Conservation (phyloP, 2,329 filamentous ascomycete species). For the Tolypocladium nubicola region DNA sequence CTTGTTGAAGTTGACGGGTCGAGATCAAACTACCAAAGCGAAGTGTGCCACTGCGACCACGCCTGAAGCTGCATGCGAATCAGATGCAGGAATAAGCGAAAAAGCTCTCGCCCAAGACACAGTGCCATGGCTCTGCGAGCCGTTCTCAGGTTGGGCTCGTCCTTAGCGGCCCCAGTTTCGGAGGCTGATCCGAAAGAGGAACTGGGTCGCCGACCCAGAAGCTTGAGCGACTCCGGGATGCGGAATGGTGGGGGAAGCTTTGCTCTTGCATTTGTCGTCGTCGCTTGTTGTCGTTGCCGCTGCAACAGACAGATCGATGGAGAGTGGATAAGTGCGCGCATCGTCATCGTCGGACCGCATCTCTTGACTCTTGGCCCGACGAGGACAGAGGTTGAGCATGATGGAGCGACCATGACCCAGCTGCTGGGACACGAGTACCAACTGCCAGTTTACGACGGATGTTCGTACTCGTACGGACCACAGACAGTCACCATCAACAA, state of each 20-base stretch:
- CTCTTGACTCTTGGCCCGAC: background rate
- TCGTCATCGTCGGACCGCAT: background rate
- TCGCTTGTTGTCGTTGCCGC: background rate
- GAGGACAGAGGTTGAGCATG: background rate
- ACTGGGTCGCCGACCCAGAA: background rate
- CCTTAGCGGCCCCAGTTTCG: conserved; percentile 1
- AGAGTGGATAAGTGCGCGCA: background rate
- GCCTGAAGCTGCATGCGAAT: conserved; percentile 2
- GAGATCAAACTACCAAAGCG: background rate
- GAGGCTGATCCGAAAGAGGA: conserved; percentile 6
- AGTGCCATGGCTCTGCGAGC: background rate
- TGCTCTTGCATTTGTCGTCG: background rate
- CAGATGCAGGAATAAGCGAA: conserved; percentile 5
- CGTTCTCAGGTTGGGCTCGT: background rate
- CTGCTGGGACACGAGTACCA: background rate
- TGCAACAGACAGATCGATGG: background rate
- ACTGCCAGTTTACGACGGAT: background rate
- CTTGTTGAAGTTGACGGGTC: background rate
- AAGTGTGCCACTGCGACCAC: background rate
- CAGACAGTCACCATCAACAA: no score
- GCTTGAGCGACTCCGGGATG: background rate
- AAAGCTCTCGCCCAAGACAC: background rate
- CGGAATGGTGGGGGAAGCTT: background rate
- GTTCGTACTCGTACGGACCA: no score
- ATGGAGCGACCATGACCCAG: background rate